These are phyloP conservation scores for Caryopteris hybrid DNA, from an alignment of 305 asterid genomes.

Conservation along the genomic window DNA sequence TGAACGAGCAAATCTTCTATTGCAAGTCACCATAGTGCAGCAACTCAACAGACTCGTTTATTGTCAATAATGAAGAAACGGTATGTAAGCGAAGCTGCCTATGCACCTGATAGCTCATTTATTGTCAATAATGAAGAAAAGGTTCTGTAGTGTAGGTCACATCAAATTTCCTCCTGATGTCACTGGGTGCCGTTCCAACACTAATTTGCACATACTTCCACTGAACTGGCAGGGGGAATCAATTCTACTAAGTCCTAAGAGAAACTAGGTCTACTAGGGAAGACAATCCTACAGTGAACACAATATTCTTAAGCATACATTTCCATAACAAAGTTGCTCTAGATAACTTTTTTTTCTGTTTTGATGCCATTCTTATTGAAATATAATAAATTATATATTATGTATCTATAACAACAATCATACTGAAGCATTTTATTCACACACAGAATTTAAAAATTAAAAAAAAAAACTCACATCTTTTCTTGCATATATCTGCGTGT, in stretches of 20 bases:
- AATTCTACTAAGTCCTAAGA: not conserved
- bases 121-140: not conserved
- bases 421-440: not conserved
- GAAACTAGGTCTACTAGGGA: not conserved
- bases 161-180: not conserved
- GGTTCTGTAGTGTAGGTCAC: not conserved
- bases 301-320: not conserved
- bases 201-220: not conserved
- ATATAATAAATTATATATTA: not conserved
- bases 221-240: not conserved
- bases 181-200: not conserved
- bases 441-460: constrained; percentile 8
- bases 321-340: not conserved
- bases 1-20: not conserved
- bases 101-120: not conserved
- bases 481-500: constrained; percentile 55
- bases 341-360: not conserved
- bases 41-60: not conserved
- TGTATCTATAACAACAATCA: constrained; percentile 4
- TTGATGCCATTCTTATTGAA: not conserved
- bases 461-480: constrained; percentile 61
- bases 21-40: not conserved
- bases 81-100: not conserved
- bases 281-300: not conserved
- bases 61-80: not conserved